Conservation (phyloP, 2,329 filamentous ascomycete genomes). For the Sporothrix inflata region DNA sequence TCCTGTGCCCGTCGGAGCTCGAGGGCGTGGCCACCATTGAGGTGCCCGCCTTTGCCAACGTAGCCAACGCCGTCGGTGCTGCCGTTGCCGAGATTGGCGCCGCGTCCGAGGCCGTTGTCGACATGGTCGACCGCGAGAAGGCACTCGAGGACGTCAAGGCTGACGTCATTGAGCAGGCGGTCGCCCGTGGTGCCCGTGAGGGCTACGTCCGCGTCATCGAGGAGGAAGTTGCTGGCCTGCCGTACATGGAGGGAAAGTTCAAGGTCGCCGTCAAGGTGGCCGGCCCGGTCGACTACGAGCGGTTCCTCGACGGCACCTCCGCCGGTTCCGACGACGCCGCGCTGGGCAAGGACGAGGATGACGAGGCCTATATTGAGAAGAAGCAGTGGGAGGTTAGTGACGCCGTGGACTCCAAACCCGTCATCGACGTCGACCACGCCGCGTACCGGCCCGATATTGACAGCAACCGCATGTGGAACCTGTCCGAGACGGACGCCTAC, state of each 20-base stretch:
- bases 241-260: conserved; percentile 58
- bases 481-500: conserved; percentile 50
- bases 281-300: conserved; percentile 54
- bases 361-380: conserved; percentile 27
- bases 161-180: conserved; percentile 49
- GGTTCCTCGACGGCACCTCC: conserved; percentile 39
- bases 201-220: conserved; percentile 54
- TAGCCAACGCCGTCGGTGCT: conserved; percentile 68
- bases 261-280: conserved; percentile 62
- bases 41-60: conserved; percentile 59
- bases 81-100: conserved; percentile 63
- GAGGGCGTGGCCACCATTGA: conserved; percentile 59
- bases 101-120: conserved; percentile 53
- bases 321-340: neutral
- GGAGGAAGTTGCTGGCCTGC: conserved; percentile 57
- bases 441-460: conserved; percentile 43
- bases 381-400: conserved; percentile 34
- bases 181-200: conserved; percentile 51
- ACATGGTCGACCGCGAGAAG: conserved; percentile 43
- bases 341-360: neutral
- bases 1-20: conserved; percentile 59
- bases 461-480: conserved; percentile 44
- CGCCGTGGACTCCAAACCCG: conserved; percentile 13
- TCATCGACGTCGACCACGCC: conserved; percentile 43
- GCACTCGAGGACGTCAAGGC: conserved; percentile 41